These are phyloP conservation scores for Cyphellophora attinorum DNA, from an alignment of 2,329 filamentous ascomycete species.

Conservation along the genomic window DNA sequence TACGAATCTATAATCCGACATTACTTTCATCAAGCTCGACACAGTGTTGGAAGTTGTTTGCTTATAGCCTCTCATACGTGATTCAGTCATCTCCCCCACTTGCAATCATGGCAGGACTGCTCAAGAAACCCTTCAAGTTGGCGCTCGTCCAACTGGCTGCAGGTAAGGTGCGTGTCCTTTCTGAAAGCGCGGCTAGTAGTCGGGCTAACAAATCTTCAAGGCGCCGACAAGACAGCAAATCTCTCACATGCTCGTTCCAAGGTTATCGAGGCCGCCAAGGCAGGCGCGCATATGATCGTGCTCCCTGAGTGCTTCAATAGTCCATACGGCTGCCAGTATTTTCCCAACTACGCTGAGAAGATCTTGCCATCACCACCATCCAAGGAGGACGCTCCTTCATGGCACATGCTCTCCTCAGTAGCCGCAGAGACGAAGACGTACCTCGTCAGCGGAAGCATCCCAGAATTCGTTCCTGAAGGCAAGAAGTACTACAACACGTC, in stretches of 20 bases:
- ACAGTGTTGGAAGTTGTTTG: too few species aligned
- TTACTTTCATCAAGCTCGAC: too few species aligned
- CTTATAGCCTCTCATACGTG: too few species aligned
- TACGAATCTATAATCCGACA: too few species aligned
- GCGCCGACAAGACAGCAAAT: conserved; percentile 75
- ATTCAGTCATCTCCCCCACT: too few species aligned
- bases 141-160: conserved; percentile 74
- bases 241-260: conserved; percentile 70
- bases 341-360: conserved; percentile 83
- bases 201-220: conserved; percentile 23
- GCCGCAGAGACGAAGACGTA: conserved; percentile 71
- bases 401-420: conserved; percentile 70
- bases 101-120: conserved; percentile 47
- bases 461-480: conserved; percentile 59
- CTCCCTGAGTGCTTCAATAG: conserved; percentile 99
- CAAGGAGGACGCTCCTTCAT: conserved; percentile 64
- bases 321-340: conserved; percentile 85
- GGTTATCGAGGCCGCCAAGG: conserved; percentile 67
- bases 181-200: neutral
- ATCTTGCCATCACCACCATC: conserved; percentile 70
- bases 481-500: conserved; percentile 86
- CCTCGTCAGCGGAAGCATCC: conserved; percentile 85
- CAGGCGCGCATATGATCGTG: conserved; percentile 77
- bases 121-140: conserved; percentile 69
- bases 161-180: conserved; percentile 32